Conservation (phyloP, 768 basidiomycete species). For the Cyclocybe aegerita region DNA sequence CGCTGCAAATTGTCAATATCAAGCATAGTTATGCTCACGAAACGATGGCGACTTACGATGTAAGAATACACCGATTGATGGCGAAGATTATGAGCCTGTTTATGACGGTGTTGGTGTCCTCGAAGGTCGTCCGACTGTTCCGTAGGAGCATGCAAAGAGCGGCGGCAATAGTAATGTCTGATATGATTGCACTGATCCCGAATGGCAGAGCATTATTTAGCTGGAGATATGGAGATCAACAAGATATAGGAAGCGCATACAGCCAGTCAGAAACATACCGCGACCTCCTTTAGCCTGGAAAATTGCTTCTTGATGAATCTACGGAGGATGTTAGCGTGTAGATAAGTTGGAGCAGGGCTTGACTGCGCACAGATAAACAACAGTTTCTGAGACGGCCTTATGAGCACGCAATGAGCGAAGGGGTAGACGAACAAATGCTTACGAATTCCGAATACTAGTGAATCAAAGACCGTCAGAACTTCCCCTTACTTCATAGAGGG, state of each 20-base stretch:
- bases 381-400: constrained; percentile 28
- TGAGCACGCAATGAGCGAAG: neutral
- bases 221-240: constrained; percentile 14
- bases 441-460: constrained; percentile 41
- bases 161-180: constrained; percentile 44
- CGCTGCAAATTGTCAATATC: constrained; percentile 21
- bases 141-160: constrained; percentile 42
- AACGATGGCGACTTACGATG: constrained; percentile 35
- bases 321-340: neutral
- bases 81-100: constrained; percentile 46
- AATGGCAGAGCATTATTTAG: constrained; percentile 41
- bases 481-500: neutral
- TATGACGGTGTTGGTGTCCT: constrained; percentile 42
- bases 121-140: constrained; percentile 37
- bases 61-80: constrained; percentile 51
- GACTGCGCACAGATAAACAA: constrained; percentile 32
- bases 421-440: neutral
- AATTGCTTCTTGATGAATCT: constrained; percentile 41
- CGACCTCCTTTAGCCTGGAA: constrained; percentile 29
- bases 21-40: neutral
- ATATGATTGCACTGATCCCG: constrained; percentile 41
- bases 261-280: constrained; percentile 22
- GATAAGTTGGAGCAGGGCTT: neutral
- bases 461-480: neutral
- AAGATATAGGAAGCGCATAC: neutral